Percentiles rank a stretch among this genome's conserved stretches.
Conservation (phyloP, 805 yeast genomes). For the Yueomyces sp. region DNA sequence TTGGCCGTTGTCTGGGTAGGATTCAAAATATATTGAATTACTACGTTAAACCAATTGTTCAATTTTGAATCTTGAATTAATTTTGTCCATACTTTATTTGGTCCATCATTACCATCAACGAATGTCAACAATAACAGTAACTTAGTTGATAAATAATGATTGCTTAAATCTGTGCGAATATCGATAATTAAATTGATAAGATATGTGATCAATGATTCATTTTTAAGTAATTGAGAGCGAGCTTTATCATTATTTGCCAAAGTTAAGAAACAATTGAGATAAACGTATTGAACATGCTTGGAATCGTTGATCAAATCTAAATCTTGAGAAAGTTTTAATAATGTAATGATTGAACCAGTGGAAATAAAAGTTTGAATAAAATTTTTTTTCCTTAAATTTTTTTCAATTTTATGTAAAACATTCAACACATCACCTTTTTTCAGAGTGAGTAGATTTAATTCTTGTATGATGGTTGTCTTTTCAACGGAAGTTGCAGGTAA, state of each 20-base stretch:
- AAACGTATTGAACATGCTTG: conserved; percentile 9
- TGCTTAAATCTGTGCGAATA: conserved; percentile 6
- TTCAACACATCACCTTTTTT: too few species aligned
- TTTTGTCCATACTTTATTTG: conserved; percentile 8
- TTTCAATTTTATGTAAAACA: conserved; percentile 15
- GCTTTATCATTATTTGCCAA: conserved; percentile 11
- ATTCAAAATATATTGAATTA: conserved; percentile 2
- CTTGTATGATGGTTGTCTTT: not conserved
- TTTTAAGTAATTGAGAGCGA: conserved; percentile 6
- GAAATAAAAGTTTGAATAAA: conserved; percentile 10
- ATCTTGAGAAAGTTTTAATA: conserved; percentile 4
- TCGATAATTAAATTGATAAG: conserved; percentile 8
- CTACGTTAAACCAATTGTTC: conserved; percentile 5
- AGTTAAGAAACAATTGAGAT: conserved; percentile 17
- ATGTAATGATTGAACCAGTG: conserved; percentile 3
- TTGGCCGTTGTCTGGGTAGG: conserved; percentile 1
- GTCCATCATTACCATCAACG: conserved; percentile 15
- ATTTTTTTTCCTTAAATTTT: conserved; percentile 10
- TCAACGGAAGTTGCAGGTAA: not conserved
- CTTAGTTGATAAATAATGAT: conserved; percentile 13
- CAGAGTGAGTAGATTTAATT: not conserved
- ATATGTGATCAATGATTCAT: conserved; percentile 5
- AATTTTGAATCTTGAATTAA: conserved; percentile 2
- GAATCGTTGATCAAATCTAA: not conserved
- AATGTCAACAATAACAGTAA: conserved; percentile 16